A percentile compares a stretch with the other conserved stretches of the same genome.
These are phyloP conservation scores for Mycena crocata DNA, from an alignment of 768 basidiomycete genomes.

Conservation along the genomic window DNA sequence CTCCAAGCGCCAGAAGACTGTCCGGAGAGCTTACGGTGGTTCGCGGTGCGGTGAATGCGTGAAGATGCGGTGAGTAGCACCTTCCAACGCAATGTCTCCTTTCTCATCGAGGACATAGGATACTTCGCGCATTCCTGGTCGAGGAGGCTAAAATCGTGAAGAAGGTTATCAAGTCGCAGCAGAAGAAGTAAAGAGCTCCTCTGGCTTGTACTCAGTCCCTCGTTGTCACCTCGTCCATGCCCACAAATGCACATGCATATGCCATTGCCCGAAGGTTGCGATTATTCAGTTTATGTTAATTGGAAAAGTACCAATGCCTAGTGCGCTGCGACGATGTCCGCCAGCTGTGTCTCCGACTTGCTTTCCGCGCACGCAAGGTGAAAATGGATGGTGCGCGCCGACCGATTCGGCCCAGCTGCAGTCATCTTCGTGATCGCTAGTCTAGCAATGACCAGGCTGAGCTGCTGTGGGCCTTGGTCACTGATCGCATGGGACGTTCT, in stretches of 20 bases:
- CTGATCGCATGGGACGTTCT: no score
- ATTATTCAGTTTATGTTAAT: no score
- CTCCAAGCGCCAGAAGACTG: slow-evolving; percentile 97
- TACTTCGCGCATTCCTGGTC: slow-evolving; percentile 97
- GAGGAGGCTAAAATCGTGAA: slow-evolving; percentile 99
- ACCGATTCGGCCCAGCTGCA: no score
- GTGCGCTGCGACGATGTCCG: no score
- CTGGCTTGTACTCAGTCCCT: slow-evolving; percentile 16
- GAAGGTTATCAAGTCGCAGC: slow-evolving; percentile 96
- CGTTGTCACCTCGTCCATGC: slow-evolving; percentile 22
- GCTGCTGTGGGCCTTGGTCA: no score
- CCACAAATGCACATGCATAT: slow-evolving; percentile 32
- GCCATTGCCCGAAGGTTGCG: slow-evolving; percentile 7
- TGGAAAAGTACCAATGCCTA: no score
- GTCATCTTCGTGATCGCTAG: no score
- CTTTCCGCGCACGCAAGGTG: no score
- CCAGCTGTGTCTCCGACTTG: no score
- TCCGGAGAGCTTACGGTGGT: slow-evolving; percentile 95
- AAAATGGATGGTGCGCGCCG: no score
- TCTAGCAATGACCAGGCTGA: no score
- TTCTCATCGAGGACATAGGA: slow-evolving; percentile 59
- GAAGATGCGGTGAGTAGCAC: slow-evolving; percentile 81
- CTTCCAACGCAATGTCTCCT: slow-evolving; percentile 6
- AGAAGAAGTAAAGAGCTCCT: slow-evolving; percentile 51
- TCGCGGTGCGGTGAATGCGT: slow-evolving; percentile 97